These are phyloP conservation scores for Alnus rubra DNA, from an alignment of 306 rosid genomes.

Conservation along the genomic window DNA sequence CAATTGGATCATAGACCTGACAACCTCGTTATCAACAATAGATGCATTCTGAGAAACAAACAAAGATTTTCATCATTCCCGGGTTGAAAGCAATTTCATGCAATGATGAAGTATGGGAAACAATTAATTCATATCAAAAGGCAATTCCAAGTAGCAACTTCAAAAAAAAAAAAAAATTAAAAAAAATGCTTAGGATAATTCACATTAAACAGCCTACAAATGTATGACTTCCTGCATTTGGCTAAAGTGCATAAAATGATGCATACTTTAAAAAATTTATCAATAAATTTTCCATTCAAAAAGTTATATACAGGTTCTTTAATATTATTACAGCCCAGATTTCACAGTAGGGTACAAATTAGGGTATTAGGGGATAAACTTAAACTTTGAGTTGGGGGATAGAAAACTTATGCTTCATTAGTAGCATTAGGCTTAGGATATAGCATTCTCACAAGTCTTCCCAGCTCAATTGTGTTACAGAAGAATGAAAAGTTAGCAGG, in stretches of 20 bases:
- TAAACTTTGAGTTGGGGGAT: too few relatives aligned
- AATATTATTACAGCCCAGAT: not conserved
- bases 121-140: not conserved
- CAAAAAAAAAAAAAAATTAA: not conserved
- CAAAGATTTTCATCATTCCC: conserved; percentile 13
- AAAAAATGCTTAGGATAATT: not conserved
- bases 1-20: conserved; percentile 76
- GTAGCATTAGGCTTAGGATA: too few relatives aligned
- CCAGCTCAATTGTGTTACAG: not conserved
- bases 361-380: too few relatives aligned
- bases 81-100: conserved; percentile 15
- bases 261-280: not conserved
- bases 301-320: not conserved
- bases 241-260: not conserved
- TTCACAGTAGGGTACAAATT: not conserved
- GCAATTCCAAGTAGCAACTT: not conserved
- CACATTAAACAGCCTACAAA: not conserved
- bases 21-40: conserved; percentile 60
- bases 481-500: too few relatives aligned
- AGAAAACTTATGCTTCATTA: too few relatives aligned
- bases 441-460: not conserved
- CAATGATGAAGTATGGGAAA: not conserved
- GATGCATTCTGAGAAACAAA: conserved; percentile 47
- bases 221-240: not conserved
- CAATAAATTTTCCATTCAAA: not conserved